Base-by-base conservation (phyloP, 1,139 yeast genomes). In the Kodamaea sp. region DNA sequence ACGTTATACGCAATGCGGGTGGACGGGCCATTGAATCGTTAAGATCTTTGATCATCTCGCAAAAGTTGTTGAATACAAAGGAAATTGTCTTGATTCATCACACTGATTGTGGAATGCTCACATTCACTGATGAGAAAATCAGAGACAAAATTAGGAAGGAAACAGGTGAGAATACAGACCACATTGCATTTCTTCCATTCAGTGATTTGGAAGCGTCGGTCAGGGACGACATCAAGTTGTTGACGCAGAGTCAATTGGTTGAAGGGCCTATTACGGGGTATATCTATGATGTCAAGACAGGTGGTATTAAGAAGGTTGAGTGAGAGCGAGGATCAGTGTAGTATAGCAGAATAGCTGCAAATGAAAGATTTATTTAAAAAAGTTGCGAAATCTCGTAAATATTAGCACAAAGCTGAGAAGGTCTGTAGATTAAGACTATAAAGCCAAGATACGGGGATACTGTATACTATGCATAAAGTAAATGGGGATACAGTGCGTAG, bases 1-100 rank as follows among this genome's bases (percentile, higher is more conserved):
- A 68, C 49, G 70, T 69, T 8, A 67, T 69, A 27, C 56, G 75
- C 45, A 69, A 69, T 46, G 75, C 75, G 7, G 75, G 75, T 12
- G 75, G 75, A 3, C 52, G 75, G 38, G 64, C 72, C 2, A 41
- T 55, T 29, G 75, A 69, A 46, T 72, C 71, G 4, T 52, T 69
- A 34, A 50, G 75, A 28, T 62, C 69, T 44, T 45, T 69, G 12
- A 61, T 68, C 10, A 69, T 69, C 37, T 67, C 73, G 8, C 67
- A 63, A 42, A 42, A 54, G 31, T 46, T 60, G 29, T 55, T 60
- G 40, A 71, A 70, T 7, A 69, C 75, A 5, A 49, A 58, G 36
- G 74, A 69, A 45, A 60, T 67, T 27, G 61, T 68, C 6, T 57
- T 69, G 20, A 47, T 69, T 35, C 75, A 70, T 46, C 72, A 65